Evolutionary conservation across 805 yeast genomes (phyloP).

Genomic region (Barnettozyma vustinii): DNA sequence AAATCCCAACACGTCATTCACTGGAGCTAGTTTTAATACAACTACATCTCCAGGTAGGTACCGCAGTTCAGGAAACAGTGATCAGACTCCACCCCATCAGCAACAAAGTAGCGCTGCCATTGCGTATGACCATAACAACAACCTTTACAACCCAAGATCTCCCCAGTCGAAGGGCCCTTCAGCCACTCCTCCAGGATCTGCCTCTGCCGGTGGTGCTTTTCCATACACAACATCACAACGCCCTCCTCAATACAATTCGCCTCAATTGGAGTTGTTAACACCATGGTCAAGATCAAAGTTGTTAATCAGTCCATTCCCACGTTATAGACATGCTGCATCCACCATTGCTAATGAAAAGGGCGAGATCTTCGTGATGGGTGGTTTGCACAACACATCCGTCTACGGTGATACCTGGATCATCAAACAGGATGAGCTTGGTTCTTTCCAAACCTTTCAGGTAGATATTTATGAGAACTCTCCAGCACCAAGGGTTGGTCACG

Average conservation of each 20-base stretch:
- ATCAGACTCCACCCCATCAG: conserved; percentile 9
- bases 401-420: conserved; percentile 95
- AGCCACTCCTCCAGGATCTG: conserved; percentile 10
- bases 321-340: conserved; percentile 89
- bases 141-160: conserved; percentile 19
- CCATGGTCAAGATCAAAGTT: conserved; percentile 70
- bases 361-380: conserved; percentile 89
- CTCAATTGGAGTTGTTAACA: neutral
- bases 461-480: conserved; percentile 78
- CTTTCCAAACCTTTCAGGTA: conserved; percentile 43
- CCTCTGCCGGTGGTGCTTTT: conserved; percentile 7
- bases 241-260: conserved; percentile 10
- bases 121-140: conserved; percentile 22
- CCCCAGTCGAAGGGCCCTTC: conserved; percentile 12
- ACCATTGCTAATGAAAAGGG: conserved; percentile 70
- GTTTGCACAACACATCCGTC: conserved; percentile 85
- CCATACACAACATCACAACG: conserved; percentile 26
- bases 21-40: conserved; percentile 7
- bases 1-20: conserved; percentile 11
- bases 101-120: conserved; percentile 9
- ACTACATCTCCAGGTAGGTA: conserved; percentile 9
- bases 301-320: conserved; percentile 81
- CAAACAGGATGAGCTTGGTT: conserved; percentile 35
- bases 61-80: conserved; percentile 8
- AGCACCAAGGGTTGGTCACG: conserved; percentile 96